phyloP scores from a whole-genome alignment of 768 basidiomycete genomes.

The Auriscalpium orientale region DNA sequence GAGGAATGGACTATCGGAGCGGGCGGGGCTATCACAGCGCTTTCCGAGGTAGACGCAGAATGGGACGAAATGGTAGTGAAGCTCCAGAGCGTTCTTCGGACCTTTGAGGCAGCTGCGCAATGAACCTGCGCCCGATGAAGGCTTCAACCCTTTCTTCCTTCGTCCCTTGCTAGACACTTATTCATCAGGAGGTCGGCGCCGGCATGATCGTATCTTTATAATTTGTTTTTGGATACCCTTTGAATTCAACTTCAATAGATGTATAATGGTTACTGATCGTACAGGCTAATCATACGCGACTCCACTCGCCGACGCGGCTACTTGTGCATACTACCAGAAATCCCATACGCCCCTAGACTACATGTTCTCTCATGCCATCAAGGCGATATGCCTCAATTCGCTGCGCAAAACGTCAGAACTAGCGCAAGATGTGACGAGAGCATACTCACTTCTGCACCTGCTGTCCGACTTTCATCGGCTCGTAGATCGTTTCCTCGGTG shows the following conservation, averaged over 20 bases:
- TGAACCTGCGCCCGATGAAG: not conserved
- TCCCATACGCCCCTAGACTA: not conserved
- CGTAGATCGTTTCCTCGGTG: slow-evolving; percentile 42
- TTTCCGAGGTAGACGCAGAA: slow-evolving; percentile 78
- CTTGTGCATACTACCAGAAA: not conserved
- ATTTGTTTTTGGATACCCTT: not conserved
- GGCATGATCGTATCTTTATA: not conserved
- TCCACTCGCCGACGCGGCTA: not conserved
- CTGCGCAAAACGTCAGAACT: slow-evolving; percentile 28
- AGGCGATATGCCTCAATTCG: slow-evolving; percentile 73
- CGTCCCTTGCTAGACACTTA: too few relatives aligned
- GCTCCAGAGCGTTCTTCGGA: slow-evolving; percentile 64
- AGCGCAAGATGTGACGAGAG: not conserved
- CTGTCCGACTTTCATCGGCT: slow-evolving; percentile 80
- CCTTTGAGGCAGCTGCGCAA: slow-evolving; percentile 39
- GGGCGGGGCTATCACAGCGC: slow-evolving; percentile 93
- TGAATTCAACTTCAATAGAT: slow-evolving; percentile 32
- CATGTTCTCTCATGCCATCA: slow-evolving; percentile 49
- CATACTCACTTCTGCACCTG: slow-evolving; percentile 71
- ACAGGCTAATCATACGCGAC: not conserved
- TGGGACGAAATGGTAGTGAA: slow-evolving; percentile 96
- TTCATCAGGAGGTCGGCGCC: not conserved
- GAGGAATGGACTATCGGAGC: slow-evolving; percentile 80
- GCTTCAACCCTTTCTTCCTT: not conserved
- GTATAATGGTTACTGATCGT: not conserved